These are phyloP conservation scores for Mallotus japonicus DNA, from an alignment of 441 rosid species.

Conservation along the genomic window DNA sequence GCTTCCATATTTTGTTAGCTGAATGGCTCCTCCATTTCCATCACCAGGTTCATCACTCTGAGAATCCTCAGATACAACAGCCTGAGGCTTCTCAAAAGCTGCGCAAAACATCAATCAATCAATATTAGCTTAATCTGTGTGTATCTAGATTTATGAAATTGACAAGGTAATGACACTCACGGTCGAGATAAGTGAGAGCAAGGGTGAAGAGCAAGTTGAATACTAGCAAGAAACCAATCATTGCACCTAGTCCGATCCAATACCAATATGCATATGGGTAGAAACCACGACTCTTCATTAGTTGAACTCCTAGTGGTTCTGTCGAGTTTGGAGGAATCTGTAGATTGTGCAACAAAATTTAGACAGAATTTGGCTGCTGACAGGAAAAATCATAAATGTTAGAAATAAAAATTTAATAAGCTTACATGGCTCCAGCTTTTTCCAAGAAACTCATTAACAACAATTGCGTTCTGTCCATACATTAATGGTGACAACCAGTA, in stretches of 20 bases:
- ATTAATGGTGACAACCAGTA: slow-evolving; percentile 73
- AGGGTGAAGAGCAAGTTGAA: slow-evolving; percentile 49
- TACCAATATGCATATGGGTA: slow-evolving; percentile 51
- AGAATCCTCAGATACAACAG: slow-evolving; percentile 48
- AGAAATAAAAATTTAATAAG: neutral
- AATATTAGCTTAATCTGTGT: neutral
- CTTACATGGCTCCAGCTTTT: slow-evolving; percentile 61
- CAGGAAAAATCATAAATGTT: neutral
- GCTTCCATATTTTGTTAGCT: slow-evolving; percentile 4
- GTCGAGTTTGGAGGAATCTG: slow-evolving; percentile 34
- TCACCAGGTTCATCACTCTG: slow-evolving; percentile 19
- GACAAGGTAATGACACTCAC: slow-evolving; percentile 37
- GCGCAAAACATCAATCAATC: slow-evolving; percentile 16
- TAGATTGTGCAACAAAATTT: neutral
- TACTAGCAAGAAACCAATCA: slow-evolving; percentile 42
- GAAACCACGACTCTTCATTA: slow-evolving; percentile 54
- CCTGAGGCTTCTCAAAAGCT: slow-evolving; percentile 67
- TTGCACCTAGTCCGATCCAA: slow-evolving; percentile 64
- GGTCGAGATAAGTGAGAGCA: slow-evolving; percentile 48
- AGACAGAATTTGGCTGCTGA: neutral
- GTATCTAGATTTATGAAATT: neutral
- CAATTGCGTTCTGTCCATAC: slow-evolving; percentile 71
- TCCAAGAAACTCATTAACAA: slow-evolving; percentile 72
- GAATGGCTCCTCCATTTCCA: neutral
- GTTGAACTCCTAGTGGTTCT: slow-evolving; percentile 43